Evolutionary conservation across 257 asterid genomes (phyloP), one percentile per base, ranked within the genome.

Genomic region (Ligustrum vulgare): DNA sequence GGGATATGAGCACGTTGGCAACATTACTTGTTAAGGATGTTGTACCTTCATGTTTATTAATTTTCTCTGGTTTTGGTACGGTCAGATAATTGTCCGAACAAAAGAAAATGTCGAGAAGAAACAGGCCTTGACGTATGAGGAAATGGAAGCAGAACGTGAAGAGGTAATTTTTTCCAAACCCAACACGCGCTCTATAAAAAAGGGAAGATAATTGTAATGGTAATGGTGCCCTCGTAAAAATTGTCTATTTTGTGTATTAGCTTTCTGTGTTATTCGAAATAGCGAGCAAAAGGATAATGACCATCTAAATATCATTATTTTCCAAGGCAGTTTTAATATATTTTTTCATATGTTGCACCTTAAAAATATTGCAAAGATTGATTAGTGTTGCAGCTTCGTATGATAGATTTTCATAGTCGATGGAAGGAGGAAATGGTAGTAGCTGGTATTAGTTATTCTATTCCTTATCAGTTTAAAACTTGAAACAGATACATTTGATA

Each of bases 41-140:
- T 43, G 77, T 39, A 36, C 12, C 72, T 68, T 77, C 51, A 20
- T n/a, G 56, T 32, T 13, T 62, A 63, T n/a, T 71, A 60, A 70
- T 25, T 66, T 43, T 37, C 70, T n/a, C 20, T 37, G 75, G 72
- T 36, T 77, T 75, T 49, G 82, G 74, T 62, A 72, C 5, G 62
- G 12, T 82, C 93, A 94, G 98, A 92, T 89, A 37, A 90, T 93
- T 78, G 73, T 78, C 67, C 88, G 93, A 70, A 93, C 98, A 47
- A 95, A 90, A 82, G 99, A 95, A 86, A 93, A 95, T 82, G 85
- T 93, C 20, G 98, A 82, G 88, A 95, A 93, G 86, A 95, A 91
- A 79, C 99, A 95, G 51, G 98, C 99, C 80, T 89, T 93, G 92
- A 95, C 99, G 3, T 95, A 88, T 72, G 99, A 91, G 79, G 99